phyloP scores from a whole-genome alignment of 257 asterid genomes.

The Solanum medicagineum region DNA sequence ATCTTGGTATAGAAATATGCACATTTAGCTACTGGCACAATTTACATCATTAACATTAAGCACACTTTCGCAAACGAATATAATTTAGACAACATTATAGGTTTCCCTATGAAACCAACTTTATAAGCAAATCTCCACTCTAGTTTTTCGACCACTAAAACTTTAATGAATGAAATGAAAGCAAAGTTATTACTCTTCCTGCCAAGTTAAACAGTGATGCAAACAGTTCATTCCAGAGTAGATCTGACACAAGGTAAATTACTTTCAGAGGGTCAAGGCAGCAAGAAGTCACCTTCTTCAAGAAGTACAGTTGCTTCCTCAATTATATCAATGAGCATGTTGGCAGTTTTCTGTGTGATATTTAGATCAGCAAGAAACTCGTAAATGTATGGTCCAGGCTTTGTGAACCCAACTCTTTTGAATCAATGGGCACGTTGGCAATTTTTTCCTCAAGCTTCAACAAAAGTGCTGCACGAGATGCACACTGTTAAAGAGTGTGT shows the following conservation, averaged over 20 bases:
- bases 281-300: slow-evolving; percentile 67
- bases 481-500: slow-evolving; percentile 1
- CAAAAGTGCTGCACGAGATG: slow-evolving; percentile 76
- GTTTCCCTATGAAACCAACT: not conserved
- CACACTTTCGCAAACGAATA: not conserved
- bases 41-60: not conserved
- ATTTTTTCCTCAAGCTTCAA: slow-evolving; percentile 85
- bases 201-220: not conserved
- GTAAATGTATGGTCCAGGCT: slow-evolving; percentile 84
- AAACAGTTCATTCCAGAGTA: not conserved
- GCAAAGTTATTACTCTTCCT: not conserved
- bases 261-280: slow-evolving; percentile 8
- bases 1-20: not conserved
- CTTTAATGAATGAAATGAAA: not conserved
- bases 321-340: slow-evolving; percentile 59
- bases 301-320: slow-evolving; percentile 75
- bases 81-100: not conserved
- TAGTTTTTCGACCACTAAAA: not conserved
- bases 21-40: not conserved
- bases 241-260: not conserved
- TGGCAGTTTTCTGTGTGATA: slow-evolving; percentile 55
- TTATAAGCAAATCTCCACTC: not conserved
- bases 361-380: slow-evolving; percentile 82
- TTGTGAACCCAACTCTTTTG: slow-evolving; percentile 88
- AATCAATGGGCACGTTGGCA: slow-evolving; percentile 68